Evolutionary conservation across 2,329 filamentous ascomycete genomes (phyloP).

Genomic region (Sarocladium kiliense): DNA sequence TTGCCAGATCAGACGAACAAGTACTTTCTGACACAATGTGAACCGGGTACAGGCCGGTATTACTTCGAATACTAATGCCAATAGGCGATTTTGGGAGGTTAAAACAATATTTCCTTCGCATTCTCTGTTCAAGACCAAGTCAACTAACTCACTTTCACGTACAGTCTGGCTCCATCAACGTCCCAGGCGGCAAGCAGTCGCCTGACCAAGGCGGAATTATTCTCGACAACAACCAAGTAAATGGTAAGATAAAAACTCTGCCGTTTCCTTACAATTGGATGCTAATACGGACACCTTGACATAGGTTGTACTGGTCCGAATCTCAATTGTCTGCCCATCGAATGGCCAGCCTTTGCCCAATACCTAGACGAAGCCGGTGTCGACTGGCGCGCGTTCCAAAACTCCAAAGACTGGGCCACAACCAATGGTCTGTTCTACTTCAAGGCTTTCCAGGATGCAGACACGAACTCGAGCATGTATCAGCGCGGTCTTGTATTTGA

Average conservation of each 20-base stretch:
- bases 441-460: slow-evolving; percentile 42
- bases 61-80: not conserved
- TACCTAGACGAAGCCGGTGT: slow-evolving; percentile 41
- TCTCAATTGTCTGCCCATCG: slow-evolving; percentile 45
- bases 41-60: too few species aligned
- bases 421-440: slow-evolving; percentile 30
- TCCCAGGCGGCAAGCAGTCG: slow-evolving; percentile 29
- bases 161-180: slow-evolving; percentile 39
- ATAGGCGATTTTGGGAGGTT: slow-evolving; percentile 23
- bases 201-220: slow-evolving; percentile 38
- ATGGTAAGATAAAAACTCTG: too few species aligned
- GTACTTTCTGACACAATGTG: too few species aligned
- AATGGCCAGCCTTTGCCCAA: slow-evolving; percentile 46
- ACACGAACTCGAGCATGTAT: slow-evolving; percentile 37
- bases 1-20: too few species aligned
- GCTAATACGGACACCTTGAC: too few species aligned
- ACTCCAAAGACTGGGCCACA: slow-evolving; percentile 24
- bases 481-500: not conserved
- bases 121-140: slow-evolving; percentile 17
- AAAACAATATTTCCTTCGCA: slow-evolving; percentile 37
- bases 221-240: slow-evolving; percentile 37
- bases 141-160: too few species aligned
- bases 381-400: slow-evolving; percentile 46
- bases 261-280: not conserved
- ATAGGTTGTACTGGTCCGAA: slow-evolving; percentile 32